These are phyloP conservation scores for Rubus idaeus DNA, from an alignment of 306 rosid genomes.

Conservation along the genomic window DNA sequence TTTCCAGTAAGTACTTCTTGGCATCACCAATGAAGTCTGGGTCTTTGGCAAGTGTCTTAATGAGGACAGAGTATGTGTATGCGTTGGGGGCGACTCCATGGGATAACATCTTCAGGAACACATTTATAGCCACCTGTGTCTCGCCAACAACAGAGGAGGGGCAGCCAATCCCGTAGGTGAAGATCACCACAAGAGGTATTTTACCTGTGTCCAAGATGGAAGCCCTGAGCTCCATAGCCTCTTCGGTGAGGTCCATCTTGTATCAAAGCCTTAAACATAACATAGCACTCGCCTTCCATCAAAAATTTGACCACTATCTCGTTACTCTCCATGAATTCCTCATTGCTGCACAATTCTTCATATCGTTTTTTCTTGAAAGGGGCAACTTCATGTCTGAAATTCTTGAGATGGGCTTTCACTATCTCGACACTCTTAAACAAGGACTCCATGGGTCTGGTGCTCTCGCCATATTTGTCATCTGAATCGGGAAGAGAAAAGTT, in stretches of 20 bases:
- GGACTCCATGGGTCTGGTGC: no score
- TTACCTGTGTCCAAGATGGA: conserved; percentile 8
- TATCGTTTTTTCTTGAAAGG: no score
- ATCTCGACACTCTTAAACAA: no score
- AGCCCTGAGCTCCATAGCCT: neutral
- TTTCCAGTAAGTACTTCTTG: conserved; percentile 51
- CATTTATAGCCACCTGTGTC: neutral
- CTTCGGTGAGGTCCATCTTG: conserved; percentile 21
- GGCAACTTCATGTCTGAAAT: no score
- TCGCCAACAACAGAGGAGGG: neutral
- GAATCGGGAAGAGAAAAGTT: no score
- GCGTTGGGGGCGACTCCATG: conserved; percentile 54
- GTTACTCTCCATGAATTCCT: no score
- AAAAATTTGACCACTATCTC: no score
- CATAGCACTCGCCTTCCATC: no score
- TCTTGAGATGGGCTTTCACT: no score
- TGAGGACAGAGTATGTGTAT: conserved; percentile 59
- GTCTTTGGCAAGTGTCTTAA: conserved; percentile 48
- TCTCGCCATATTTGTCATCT: no score
- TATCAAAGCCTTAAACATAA: neutral
- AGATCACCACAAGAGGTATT: conserved; percentile 50
- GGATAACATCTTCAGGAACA: neutral
- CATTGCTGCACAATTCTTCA: no score
- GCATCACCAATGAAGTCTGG: conserved; percentile 45
- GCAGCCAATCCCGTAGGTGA: neutral